Evolutionary conservation across 2,329 filamentous ascomycete genomes (phyloP), one percentile per base, ranked within the genome.

Genomic region (Aspergillus pseudoterreus): DNA sequence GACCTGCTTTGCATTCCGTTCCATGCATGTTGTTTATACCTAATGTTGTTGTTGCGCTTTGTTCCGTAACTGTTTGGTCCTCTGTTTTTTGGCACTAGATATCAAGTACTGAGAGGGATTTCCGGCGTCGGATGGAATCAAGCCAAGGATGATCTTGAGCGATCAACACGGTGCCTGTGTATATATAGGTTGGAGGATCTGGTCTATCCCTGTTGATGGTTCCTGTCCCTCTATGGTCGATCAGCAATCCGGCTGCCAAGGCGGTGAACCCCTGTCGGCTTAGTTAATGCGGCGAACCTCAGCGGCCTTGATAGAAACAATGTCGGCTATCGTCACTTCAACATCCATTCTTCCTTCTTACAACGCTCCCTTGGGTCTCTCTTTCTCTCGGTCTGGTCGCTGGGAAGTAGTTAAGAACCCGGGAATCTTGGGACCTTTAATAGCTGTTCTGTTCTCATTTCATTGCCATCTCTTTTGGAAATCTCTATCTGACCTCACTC

Each of bases 221-320:
- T 11, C 27, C 27, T 38, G 35, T 38, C 14, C 12, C 35, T 4
- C 1, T 38, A 2, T 17, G 15, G 35, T 38, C 27, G 24, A 45
- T 35, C 27, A 45, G 21, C 24, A 45, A 21, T 45, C n/a, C 32
- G 14, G 19, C 2, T 27, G 33, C 6, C 22, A 47, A 41, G 45
- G 45, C 45, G 45, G 45, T 35, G 43, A 50, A 50, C 47, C 44
- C 48, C 48, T 14, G 8, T 2, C 36, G 45, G 58, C 54, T 57
- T 58, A 59, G 50, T 57, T 54, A 60, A 58, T 56, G 51, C 52
- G 60, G 55, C 57, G 63, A 68, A 68, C 57, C 62, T 61, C 61
- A 61, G 60, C 60, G 64, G 69, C 56, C 59, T 62, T 57, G 55
- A 63, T 60, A 59, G 66, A 69, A 69, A 53, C 38, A 47, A 48